Percentiles rank a stretch among this genome's conserved stretches.
Evolutionary conservation across 345 rosid species (phyloP).

Genomic region (Populus ilicifolia): DNA sequence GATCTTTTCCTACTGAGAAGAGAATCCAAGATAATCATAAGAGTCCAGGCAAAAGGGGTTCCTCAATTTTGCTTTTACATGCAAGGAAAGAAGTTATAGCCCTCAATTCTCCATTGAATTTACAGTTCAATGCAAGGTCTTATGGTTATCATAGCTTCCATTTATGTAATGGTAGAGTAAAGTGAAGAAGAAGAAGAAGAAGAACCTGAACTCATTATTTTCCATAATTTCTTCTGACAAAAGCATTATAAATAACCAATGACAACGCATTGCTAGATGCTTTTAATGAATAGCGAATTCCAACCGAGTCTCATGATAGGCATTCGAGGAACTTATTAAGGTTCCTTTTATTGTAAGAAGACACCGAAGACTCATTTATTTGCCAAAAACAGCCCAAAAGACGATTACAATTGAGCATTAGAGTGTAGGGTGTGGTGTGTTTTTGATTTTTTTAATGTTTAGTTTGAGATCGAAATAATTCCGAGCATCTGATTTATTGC

Average conservation of each 20-base stretch:
- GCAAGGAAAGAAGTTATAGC: not conserved
- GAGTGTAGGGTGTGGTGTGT: no score
- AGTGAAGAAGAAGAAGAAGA: not conserved
- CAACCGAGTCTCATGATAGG: not conserved
- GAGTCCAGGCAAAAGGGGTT: constrained; percentile 39
- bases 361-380: not conserved
- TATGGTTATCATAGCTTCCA: not conserved
- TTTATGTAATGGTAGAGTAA: not conserved
- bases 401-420: no score
- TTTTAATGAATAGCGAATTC: constrained; percentile 33
- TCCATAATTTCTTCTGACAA: constrained; percentile 31
- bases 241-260: constrained; percentile 22
- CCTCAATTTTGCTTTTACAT: constrained; percentile 19
- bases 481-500: no score
- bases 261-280: constrained; percentile 26
- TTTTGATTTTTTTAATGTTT: no score
- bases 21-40: constrained; percentile 42
- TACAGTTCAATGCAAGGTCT: not conserved
- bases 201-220: constrained; percentile 16
- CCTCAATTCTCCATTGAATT: not conserved
- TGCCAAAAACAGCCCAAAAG: not conserved
- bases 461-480: no score
- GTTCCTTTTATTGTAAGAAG: no score
- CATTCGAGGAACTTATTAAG: not conserved
- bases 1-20: constrained; percentile 7